Evolutionary conservation across 202 grass and related monocot species (phyloP).

Genomic region (Schoenoplectus tabernaemontani): DNA sequence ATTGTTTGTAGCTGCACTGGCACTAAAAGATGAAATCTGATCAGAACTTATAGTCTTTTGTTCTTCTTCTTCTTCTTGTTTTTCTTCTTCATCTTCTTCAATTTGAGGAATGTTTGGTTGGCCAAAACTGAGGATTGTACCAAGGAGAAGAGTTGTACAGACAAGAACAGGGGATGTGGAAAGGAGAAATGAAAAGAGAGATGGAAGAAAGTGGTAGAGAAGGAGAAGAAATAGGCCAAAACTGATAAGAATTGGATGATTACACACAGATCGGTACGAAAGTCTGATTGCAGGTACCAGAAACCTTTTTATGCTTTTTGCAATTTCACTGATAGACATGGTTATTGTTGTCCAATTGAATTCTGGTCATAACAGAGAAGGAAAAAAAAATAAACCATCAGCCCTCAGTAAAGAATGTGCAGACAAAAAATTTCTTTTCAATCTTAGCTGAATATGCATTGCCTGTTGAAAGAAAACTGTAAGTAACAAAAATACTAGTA

Average conservation of each 20-base stretch:
- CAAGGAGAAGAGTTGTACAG: conserved; percentile 91
- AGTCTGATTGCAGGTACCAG: conserved; percentile 49
- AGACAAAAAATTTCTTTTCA: background rate
- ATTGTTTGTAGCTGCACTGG: conserved; percentile 23
- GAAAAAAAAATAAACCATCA: background rate
- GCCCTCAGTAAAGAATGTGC: background rate
- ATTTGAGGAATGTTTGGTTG: conserved; percentile 49
- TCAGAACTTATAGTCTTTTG: background rate
- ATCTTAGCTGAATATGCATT: background rate
- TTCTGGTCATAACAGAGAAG: conserved; percentile 29
- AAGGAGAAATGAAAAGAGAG: conserved; percentile 62
- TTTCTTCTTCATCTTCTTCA: conserved; percentile 40
- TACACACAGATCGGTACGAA: conserved; percentile 40
- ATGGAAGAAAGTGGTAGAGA: conserved; percentile 60
- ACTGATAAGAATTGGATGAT: conserved; percentile 57
- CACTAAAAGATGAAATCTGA: conserved; percentile 37
- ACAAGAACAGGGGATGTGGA: conserved; percentile 92
- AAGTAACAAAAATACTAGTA: conserved; percentile 1
- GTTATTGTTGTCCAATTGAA: conserved; percentile 31
- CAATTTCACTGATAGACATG: conserved; percentile 57
- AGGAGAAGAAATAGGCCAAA: conserved; percentile 48
- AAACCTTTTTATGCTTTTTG: conserved; percentile 43
- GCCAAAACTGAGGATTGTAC: conserved; percentile 73
- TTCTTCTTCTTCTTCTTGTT: conserved; percentile 25
- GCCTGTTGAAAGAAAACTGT: background rate